phyloP scores from a whole-genome alignment of 305 asterid species.

The Plantago rigida region DNA sequence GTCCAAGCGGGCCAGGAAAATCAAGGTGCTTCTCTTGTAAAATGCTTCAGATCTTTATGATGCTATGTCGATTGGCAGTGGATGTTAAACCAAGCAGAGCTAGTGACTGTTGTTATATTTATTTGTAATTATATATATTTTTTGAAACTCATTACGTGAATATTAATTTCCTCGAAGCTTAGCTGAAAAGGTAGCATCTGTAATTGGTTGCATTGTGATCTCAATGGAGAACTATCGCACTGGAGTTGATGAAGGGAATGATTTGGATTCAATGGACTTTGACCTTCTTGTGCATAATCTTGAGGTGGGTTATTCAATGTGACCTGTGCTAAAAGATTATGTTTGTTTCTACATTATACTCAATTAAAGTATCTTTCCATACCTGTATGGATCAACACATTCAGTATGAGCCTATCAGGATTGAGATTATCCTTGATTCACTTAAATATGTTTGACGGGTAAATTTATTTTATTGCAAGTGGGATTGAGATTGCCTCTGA shows the following conservation, averaged over 20 bases:
- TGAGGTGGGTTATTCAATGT: conserved; percentile 42
- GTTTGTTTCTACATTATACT: not conserved
- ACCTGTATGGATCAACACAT: too few species aligned
- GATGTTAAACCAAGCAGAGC: not conserved
- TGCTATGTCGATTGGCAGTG: too few species aligned
- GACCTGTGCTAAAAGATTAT: not conserved
- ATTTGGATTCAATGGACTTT: conserved; percentile 80
- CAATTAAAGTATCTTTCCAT: not conserved
- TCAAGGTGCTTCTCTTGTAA: conserved; percentile 47
- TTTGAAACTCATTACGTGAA: conserved; percentile 26
- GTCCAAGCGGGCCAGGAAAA: conserved; percentile 98
- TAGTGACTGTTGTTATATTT: conserved; percentile 2
- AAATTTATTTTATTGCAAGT: too few species aligned
- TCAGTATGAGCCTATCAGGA: too few species aligned
- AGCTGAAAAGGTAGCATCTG: conserved; percentile 93
- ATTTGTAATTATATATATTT: not conserved
- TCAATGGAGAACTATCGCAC: conserved; percentile 96
- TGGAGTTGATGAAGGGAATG: conserved; percentile 81
- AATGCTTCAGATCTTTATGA: conserved; percentile 7
- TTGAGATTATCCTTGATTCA: too few species aligned
- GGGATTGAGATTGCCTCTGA: too few species aligned
- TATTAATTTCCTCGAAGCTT: conserved; percentile 64
- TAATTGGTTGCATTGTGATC: conserved; percentile 77
- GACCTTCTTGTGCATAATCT: conserved; percentile 81
- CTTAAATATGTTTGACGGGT: too few species aligned